Base-by-base conservation (phyloP, 345 rosid species). In the Syzygium grande region DNA sequence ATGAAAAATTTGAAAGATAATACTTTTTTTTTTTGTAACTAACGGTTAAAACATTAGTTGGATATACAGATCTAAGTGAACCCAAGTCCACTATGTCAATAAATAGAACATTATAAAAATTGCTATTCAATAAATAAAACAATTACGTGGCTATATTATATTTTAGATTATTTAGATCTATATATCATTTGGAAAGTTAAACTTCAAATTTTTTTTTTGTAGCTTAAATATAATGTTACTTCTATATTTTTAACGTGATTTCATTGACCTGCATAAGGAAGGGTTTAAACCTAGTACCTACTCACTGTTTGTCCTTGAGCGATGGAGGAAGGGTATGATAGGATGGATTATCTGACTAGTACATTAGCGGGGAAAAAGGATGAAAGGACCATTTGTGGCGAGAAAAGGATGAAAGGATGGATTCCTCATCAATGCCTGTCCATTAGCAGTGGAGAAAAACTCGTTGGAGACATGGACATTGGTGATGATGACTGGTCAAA, bases 401-500 rank as follows among this genome's bases (percentile, higher is more conserved):
- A 9, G 58, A 8, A 19, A n/a, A 19, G 58, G 58, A 54, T 7
- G 23, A 54, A 7, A 54, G 54, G 6, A 51, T 52, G 17, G 17
- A 52, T 15, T 13, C 54, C 54, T 52, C 54, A 15, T 5, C 54
- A 14, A 52, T 52, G 54, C 15, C 63, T 27, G 6, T 5, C 63
- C n/a, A 10, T 58, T 11, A 14, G 54, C 17, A 15, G 6, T 10
- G 6, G 29, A 58, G 63, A 13, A 58, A 25, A 23, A 29, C n/a
- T n/a, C n/a, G 29, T 23, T 25, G n/a, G 63, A 58, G 63, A 58
- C 7, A 11, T 10, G 29, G 29, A 58, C 29, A 11, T 11, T 11
- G 63, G 63, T 25, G 7, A 2, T 58, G 63, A n/a, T 2, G 1
- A 23, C 3, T 58, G 0, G 29, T 58, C 63, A 5, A 0, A 7